Conservation (phyloP, 108 stramenopile species). For the Nannochloropsis salina region DNA sequence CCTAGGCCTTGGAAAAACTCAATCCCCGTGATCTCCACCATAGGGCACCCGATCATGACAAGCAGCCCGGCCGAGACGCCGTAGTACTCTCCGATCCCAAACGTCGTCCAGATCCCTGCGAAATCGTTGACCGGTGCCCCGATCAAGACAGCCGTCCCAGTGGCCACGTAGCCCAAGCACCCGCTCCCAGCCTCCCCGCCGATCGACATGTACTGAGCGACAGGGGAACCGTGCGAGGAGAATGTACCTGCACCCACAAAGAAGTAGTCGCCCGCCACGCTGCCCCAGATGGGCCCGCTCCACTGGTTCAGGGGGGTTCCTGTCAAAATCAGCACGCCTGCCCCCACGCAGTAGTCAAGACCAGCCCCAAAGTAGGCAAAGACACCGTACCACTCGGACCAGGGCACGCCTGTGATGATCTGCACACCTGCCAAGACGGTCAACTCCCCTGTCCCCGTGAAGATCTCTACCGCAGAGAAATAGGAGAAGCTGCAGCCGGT, state of each 20-base stretch:
- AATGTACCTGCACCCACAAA: not conserved
- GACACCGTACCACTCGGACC: not conserved
- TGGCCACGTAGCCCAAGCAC: not conserved
- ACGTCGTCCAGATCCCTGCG: not conserved
- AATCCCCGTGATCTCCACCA: not conserved
- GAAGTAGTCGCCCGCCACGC: slow-evolving; percentile 6
- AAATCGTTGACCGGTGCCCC: not conserved
- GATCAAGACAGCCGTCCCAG: not conserved
- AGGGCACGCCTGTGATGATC: not conserved
- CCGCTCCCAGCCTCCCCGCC: not conserved
- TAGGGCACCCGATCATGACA: slow-evolving; percentile 3
- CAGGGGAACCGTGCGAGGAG: not conserved
- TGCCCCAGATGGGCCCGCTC: not conserved
- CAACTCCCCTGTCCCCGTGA: not conserved
- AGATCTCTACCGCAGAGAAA: not conserved
- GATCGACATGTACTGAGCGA: not conserved
- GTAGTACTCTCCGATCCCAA: not conserved
- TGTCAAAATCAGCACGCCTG: not conserved
- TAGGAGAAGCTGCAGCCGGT: not conserved
- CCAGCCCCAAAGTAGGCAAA: not conserved
- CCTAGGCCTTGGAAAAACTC: not conserved
- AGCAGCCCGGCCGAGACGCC: not conserved
- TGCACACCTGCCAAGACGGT: not conserved
- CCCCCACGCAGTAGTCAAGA: not conserved
- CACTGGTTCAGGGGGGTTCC: not conserved